These are phyloP conservation scores for Wilcoxina mikolae DNA, from an alignment of 495 filamentous ascomycete genomes.

Conservation along the genomic window DNA sequence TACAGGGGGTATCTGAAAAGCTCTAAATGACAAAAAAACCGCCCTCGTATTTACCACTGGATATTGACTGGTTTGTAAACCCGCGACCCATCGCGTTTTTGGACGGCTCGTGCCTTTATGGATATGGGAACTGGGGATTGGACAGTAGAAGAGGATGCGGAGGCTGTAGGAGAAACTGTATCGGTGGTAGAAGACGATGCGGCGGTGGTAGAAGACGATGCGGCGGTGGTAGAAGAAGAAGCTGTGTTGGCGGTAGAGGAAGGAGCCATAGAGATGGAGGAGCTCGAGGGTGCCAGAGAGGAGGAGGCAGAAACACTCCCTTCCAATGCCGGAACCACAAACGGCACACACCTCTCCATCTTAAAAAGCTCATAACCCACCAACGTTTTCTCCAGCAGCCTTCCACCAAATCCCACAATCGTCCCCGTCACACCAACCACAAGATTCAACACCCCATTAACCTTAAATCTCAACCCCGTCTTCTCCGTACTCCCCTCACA, in stretches of 20 bases:
- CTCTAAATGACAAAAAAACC: too few species aligned
- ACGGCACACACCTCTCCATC: conserved; percentile 1
- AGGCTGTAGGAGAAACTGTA: not conserved
- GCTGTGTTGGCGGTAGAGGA: too few species aligned
- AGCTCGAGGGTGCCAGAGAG: too few species aligned
- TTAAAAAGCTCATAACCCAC: not conserved
- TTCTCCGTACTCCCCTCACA: not conserved
- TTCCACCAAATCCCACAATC: not conserved
- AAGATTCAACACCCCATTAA: not conserved
- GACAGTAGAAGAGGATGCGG: not conserved
- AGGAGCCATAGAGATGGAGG: too few species aligned
- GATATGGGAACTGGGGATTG: not conserved
- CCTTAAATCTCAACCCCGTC: not conserved
- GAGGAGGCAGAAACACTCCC: not conserved
- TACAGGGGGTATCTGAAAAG: too few species aligned
- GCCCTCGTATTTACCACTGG: not conserved
- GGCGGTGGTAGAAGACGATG: not conserved
- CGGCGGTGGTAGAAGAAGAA: not conserved
- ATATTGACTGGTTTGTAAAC: not conserved
- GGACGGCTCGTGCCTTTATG: not conserved
- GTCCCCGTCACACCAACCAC: not conserved
- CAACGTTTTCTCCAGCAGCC: not conserved
- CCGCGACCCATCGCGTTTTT: not conserved
- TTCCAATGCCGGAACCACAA: not conserved
- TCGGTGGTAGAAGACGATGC: not conserved